Evolutionary conservation across 2,329 filamentous ascomycete genomes (phyloP), one percentile per base, ranked within the genome.

Genomic region (Alternaria rosae): DNA sequence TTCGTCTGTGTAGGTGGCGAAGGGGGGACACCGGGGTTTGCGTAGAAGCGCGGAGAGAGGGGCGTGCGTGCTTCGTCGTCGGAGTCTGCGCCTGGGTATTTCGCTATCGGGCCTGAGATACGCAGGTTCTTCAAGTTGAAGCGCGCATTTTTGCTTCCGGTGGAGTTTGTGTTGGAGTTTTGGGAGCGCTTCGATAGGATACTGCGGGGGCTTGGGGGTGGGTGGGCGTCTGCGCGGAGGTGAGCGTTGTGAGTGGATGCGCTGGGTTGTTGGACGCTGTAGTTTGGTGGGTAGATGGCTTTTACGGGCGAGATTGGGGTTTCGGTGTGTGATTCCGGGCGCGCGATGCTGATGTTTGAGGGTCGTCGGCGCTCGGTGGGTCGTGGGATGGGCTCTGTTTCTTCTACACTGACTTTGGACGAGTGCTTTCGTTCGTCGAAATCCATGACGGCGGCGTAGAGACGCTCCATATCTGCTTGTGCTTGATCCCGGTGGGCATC

Each of bases 401-500:
- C 70, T 38, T 75, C 70, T 55, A 64, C 64, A 57, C 71, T 76
- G 53, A 70, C 63, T 42, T 72, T 70, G n/a, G 75, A 71, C 28
- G 71, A 72, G 26, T 74, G 71, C 62, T 83, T 85, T 65, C 82
- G 81, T 47, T 84, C 85, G 67, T 97, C 94, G 71, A 97, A 92
- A 78, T 93, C 92, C 89, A 97, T 91, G 66, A 97, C 94, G 69
- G 93, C 91, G 64, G 90, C 93, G 81, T 97, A 98, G 77, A 98
- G 89, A 71, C 92, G 89, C 78, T 97, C 93, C 79, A 97, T 89
- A 77, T 97, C 92, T 67, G 90, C 85, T 78, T 95, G 89, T 66
- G 92, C 89, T 82, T 90, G 90, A 73, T 86, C 85, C 76, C 87
- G 88, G 79, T 97, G 92, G 62, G 87, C 86, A 61, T 90, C 87